Evolutionary conservation across 768 basidiomycete species (phyloP), one percentile per base, ranked within the genome.

Genomic region (Mrakia gelida): DNA sequence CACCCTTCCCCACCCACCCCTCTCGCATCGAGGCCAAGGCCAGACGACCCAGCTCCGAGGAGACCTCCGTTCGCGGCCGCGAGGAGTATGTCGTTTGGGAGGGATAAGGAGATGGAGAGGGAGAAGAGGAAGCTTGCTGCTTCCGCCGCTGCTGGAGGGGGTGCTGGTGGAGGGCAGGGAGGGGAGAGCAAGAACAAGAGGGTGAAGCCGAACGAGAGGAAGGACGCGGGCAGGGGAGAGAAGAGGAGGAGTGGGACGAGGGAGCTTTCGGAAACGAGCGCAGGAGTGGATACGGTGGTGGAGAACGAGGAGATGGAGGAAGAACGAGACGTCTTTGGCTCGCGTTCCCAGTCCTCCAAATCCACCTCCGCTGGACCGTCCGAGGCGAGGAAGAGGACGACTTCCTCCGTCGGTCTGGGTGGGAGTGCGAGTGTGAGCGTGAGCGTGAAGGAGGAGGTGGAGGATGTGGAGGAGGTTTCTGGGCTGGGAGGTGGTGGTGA

Each of bases 381-480:
- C 26, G 59, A n/a, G 26, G 59, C 8, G 65, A 67, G 16, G 65
- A 67, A 67, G 30, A 34, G 18, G 21, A 62, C 8, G 10, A 15
- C 10, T n/a, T n/a, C 59, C 26, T n/a, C 23, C 23, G 49, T 52
- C 18, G 49, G 49, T 2, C 21, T 52, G 49, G 49, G 49, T 18
- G 13, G 18, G 49, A 52, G 49, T 21, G 59, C 30, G 16, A 18
- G 5, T 23, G 59, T 61, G 59, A 62, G 59, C 7, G 62, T 63
- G n/a, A 63, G 59, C 59, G 62, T 63, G 62, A 63, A 63, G 62
- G 62, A 63, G 32, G 62, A 63, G 62, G 62, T 28, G 62, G 62
- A 52, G 2, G 62, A 63, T 16, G 62, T 63, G 30, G 49, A 52
- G 45, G 15, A 10, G 45, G 45, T 2, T 16, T 10, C 2, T 9